Conservation (phyloP, 2,329 filamentous ascomycete genomes). For the Exophiala sp. region DNA sequence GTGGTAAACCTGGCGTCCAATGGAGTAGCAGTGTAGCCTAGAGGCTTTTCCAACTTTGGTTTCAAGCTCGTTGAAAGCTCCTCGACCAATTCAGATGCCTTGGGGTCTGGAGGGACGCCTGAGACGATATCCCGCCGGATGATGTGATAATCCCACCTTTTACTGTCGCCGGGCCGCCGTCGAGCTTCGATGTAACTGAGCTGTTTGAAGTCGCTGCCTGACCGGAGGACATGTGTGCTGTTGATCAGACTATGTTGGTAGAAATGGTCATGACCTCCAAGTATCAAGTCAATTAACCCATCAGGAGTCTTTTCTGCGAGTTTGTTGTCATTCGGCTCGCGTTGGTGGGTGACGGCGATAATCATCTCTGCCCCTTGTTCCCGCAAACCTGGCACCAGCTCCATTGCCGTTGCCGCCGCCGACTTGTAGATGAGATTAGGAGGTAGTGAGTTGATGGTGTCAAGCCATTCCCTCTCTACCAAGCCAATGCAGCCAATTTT, state of each 20-base stretch:
- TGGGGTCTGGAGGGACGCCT: constrained; percentile 57
- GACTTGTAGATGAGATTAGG: constrained; percentile 77
- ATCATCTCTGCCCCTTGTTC: constrained; percentile 75
- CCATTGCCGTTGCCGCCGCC: constrained; percentile 66
- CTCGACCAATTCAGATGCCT: constrained; percentile 57
- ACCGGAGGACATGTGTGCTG: constrained; percentile 75
- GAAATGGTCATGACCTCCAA: constrained; percentile 87
- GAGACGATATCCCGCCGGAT: constrained; percentile 66
- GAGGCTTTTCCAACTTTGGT: constrained; percentile 69
- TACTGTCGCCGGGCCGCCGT: constrained; percentile 40
- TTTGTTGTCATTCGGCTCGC: constrained; percentile 85
- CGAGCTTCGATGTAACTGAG: constrained; percentile 79
- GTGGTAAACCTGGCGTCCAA: constrained; percentile 83
- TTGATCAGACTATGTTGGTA: constrained; percentile 74
- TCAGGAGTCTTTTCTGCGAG: constrained; percentile 64
- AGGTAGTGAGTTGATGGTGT: constrained; percentile 79
- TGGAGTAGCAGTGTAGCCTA: constrained; percentile 75
- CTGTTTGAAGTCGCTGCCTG: constrained; percentile 87
- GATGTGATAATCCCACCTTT: constrained; percentile 73
- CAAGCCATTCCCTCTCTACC: constrained; percentile 82
- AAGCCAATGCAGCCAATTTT: constrained; percentile 81
- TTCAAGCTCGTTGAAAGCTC: constrained; percentile 67
- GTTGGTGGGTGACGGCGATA: constrained; percentile 75
- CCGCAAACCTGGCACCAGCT: constrained; percentile 66
- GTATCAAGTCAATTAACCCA: constrained; percentile 73